Conservation (phyloP, 192 early-diverging fungal species). For the Mortierella claussenii region DNA sequence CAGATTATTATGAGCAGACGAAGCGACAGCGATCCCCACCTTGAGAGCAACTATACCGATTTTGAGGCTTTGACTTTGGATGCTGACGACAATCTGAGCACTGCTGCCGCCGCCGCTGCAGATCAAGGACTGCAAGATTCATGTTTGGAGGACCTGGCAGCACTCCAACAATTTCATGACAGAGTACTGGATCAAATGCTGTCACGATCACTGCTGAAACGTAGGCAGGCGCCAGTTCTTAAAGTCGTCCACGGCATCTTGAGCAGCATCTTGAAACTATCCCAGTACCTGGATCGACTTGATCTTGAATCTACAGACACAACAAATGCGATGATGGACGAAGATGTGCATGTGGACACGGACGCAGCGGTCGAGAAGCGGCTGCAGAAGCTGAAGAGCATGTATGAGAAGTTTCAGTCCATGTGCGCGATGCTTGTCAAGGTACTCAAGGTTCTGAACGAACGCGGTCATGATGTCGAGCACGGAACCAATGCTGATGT, state of each 20-base stretch:
- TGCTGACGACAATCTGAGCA: constrained; percentile 11
- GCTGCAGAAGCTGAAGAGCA: constrained; percentile 13
- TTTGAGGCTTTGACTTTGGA: neutral
- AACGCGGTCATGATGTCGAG: constrained; percentile 43
- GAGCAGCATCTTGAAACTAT: constrained; percentile 32
- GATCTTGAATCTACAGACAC: neutral
- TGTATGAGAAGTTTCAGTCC: constrained; percentile 52
- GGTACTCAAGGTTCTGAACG: constrained; percentile 49
- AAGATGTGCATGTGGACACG: neutral
- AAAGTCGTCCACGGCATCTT: constrained; percentile 53
- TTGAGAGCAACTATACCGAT: neutral
- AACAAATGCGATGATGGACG: neutral
- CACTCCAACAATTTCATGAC: constrained; percentile 57
- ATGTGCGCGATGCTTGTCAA: constrained; percentile 52
- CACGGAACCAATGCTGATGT: neutral
- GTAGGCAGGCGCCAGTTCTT: constrained; percentile 54
- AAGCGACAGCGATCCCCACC: neutral
- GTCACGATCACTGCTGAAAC: constrained; percentile 57
- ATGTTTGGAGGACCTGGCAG: constrained; percentile 34
- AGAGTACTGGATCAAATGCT: constrained; percentile 59
- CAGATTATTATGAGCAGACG: constrained; percentile 11
- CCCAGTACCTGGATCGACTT: constrained; percentile 8
- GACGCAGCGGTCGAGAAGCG: constrained; percentile 8
- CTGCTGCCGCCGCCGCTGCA: neutral
- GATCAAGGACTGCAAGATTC: constrained; percentile 1